Evolutionary conservation across 371 early-diverging fungal genomes (phyloP).

Genomic region (Dichotomocladium elegans): DNA sequence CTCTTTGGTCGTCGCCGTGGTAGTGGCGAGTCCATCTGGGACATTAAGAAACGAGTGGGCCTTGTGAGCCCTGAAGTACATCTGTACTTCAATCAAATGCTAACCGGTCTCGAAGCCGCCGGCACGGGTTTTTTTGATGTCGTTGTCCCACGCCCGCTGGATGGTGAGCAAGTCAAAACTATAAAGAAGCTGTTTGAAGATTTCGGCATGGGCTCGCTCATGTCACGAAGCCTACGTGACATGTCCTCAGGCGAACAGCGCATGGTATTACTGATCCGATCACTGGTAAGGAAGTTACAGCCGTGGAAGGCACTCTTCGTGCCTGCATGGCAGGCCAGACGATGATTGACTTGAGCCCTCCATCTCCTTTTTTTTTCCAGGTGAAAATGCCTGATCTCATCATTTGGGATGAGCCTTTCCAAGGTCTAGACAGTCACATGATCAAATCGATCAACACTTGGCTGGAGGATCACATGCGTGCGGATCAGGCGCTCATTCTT

Average conservation of each 20-base stretch:
- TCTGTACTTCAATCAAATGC: slow-evolving; percentile 46
- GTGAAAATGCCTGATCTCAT: slow-evolving; percentile 49
- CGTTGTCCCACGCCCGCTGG: slow-evolving; percentile 28
- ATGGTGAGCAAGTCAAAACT: slow-evolving; percentile 15
- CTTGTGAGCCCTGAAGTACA: slow-evolving; percentile 59
- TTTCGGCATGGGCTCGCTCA: slow-evolving; percentile 29
- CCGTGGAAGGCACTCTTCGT: too few relatives aligned
- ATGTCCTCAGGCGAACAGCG: slow-evolving; percentile 59
- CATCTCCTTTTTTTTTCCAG: slow-evolving; percentile 3
- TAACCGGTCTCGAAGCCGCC: slow-evolving; percentile 37
- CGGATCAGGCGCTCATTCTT: slow-evolving; percentile 51
- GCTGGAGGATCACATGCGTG: slow-evolving; percentile 44
- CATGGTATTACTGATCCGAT: slow-evolving; percentile 46
- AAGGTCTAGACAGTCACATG: slow-evolving; percentile 49
- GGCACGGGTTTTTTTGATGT: slow-evolving; percentile 48
- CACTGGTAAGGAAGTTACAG: slow-evolving; percentile 41
- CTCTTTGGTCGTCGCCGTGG: slow-evolving; percentile 58
- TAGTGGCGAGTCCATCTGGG: slow-evolving; percentile 57
- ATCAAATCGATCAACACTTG: slow-evolving; percentile 43
- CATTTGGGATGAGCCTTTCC: slow-evolving; percentile 64
- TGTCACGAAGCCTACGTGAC: slow-evolving; percentile 24
- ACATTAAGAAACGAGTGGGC: slow-evolving; percentile 49
- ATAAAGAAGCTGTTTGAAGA: slow-evolving; percentile 34
- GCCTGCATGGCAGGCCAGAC: too few relatives aligned
- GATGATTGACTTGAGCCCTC: not conserved